Conservation (phyloP, 257 asterid genomes). For the Catharanthus roseus region DNA sequence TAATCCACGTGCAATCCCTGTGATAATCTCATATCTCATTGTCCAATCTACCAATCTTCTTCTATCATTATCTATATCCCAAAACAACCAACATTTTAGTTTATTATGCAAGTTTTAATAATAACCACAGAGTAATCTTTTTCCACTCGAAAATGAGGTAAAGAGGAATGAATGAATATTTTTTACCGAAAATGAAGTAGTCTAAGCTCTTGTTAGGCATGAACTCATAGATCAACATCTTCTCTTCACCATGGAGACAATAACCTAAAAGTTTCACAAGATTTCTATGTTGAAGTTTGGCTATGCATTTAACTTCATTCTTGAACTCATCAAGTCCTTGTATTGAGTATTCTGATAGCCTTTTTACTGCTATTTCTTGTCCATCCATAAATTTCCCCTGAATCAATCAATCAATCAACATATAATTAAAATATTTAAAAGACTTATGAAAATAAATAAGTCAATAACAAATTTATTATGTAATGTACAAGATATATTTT, state of each 20-base stretch:
- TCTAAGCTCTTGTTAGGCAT: slow-evolving; percentile 48
- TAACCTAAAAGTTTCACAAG: slow-evolving; percentile 56
- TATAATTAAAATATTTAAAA: no score
- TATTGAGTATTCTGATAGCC: slow-evolving; percentile 34
- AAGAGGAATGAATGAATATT: no score
- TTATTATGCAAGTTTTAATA: background rate
- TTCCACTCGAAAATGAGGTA: no score
- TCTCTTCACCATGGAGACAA: slow-evolving; percentile 41
- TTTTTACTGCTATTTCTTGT: slow-evolving; percentile 48
- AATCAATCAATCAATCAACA: background rate
- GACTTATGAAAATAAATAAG: no score
- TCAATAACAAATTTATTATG: background rate
- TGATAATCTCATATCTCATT: slow-evolving; percentile 26
- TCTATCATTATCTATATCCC: slow-evolving; percentile 11
- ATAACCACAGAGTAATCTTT: no score
- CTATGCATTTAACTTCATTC: slow-evolving; percentile 40
- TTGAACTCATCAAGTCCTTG: slow-evolving; percentile 54
- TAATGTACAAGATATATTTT: no score
- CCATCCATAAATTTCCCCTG: slow-evolving; percentile 42
- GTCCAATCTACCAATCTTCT: slow-evolving; percentile 17
- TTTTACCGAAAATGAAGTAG: slow-evolving; percentile 36
- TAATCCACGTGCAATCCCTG: slow-evolving; percentile 41
- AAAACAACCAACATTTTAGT: background rate
- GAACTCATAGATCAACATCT: slow-evolving; percentile 47
- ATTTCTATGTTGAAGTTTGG: slow-evolving; percentile 55